Conservation (phyloP, 305 asterid genomes). For the Solanum hybrid region DNA sequence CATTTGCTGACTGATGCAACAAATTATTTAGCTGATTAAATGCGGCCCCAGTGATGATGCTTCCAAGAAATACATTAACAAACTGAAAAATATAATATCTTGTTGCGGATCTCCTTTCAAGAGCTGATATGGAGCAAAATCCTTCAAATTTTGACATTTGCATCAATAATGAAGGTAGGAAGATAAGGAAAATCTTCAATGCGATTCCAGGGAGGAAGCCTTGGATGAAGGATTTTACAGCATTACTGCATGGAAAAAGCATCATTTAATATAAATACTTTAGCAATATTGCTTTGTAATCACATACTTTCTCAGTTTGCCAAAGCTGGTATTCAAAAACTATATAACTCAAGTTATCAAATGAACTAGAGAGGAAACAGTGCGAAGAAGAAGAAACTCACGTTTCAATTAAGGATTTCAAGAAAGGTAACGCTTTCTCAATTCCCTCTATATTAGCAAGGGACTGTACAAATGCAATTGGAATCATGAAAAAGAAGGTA, state of each 20-base stretch:
- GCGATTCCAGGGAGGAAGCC: conserved; percentile 88
- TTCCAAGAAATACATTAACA: conserved; percentile 82
- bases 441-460: conserved; percentile 79
- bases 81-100: conserved; percentile 80
- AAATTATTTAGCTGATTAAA: conserved; percentile 60
- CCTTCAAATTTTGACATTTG: conserved; percentile 91
- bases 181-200: conserved; percentile 81
- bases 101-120: conserved; percentile 83
- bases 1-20: conserved; percentile 42
- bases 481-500: conserved; percentile 85
- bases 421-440: conserved; percentile 56
- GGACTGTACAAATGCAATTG: conserved; percentile 82
- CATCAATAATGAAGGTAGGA: conserved; percentile 79
- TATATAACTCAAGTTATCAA: not conserved
- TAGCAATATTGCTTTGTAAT: not conserved
- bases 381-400: conserved; percentile 25
- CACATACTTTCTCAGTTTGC: not conserved
- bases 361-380: not conserved
- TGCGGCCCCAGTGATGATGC: conserved; percentile 87
- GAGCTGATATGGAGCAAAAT: conserved; percentile 52
- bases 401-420: conserved; percentile 55
- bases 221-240: conserved; percentile 69
- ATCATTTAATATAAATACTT: not conserved
- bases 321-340: not conserved
- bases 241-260: conserved; percentile 43